Percentiles rank a stretch among this genome's conserved stretches.
Conservation (phyloP, 345 rosid species). For the Aegle marmelos region DNA sequence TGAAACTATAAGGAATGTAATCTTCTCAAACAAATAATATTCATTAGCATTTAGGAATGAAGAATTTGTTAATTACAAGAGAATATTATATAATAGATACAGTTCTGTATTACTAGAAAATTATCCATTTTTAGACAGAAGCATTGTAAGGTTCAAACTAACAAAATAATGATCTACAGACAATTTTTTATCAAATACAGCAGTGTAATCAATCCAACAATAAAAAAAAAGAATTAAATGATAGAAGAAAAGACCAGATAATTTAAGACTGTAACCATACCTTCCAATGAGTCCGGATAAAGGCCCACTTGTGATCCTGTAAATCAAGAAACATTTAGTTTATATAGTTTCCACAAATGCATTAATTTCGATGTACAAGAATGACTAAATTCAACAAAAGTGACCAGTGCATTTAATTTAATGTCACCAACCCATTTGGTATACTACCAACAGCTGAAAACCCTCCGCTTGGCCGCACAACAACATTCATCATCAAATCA, state of each 20-base stretch:
- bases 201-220: background rate
- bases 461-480: constrained; percentile 94
- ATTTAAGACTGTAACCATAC: constrained; percentile 31
- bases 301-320: constrained; percentile 94
- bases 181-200: background rate
- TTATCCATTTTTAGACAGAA: too few relatives aligned
- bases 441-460: constrained; percentile 96
- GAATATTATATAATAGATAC: background rate
- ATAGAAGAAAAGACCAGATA: background rate
- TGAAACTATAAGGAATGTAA: background rate
- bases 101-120: background rate
- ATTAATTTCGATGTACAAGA: background rate
- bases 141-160: background rate
- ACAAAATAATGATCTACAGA: background rate
- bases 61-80: background rate
- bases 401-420: background rate
- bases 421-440: constrained; percentile 75
- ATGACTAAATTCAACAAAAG: constrained; percentile 4
- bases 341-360: background rate
- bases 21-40: background rate
- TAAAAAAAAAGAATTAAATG: background rate
- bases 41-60: background rate
- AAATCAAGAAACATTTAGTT: constrained; percentile 18
- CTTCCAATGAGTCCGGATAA: constrained; percentile 89
- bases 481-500: constrained; percentile 89